A percentile compares a stretch with the other conserved stretches of the same genome.
These are phyloP conservation scores for Saussurea involucrata DNA, from an alignment of 129 eudicot species.

Conservation along the genomic window DNA sequence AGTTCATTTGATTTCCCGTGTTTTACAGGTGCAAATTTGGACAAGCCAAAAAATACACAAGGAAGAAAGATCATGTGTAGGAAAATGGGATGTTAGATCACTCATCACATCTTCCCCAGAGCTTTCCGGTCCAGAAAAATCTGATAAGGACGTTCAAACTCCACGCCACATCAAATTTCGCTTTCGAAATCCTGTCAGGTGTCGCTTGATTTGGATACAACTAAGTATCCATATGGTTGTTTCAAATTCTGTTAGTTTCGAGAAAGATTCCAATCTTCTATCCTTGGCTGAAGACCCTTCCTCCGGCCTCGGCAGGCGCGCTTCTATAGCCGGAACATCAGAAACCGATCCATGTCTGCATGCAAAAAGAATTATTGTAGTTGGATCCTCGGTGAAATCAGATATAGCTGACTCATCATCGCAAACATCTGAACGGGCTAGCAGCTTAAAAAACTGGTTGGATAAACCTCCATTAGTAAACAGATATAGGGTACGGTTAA, in stretches of 20 bases:
- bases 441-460: conserved; percentile 65
- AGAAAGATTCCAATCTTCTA: conserved; percentile 50
- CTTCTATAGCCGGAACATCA: conserved; percentile 66
- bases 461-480: conserved; percentile 62
- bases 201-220: conserved; percentile 81
- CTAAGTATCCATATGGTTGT: conserved; percentile 63
- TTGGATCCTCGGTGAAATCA: conserved; percentile 47
- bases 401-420: conserved; percentile 41
- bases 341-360: conserved; percentile 74
- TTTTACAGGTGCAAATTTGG: conserved; percentile 79
- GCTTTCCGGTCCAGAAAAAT: conserved; percentile 65
- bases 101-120: conserved; percentile 60
- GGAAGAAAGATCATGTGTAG: conserved; percentile 80
- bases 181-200: conserved; percentile 65
- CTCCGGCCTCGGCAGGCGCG: conserved; percentile 47
- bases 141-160: conserved; percentile 28
- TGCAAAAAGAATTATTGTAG: conserved; percentile 72
- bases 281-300: conserved; percentile 73
- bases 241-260: conserved; percentile 68
- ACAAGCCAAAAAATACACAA: conserved; percentile 69
- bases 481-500: conserved; percentile 67
- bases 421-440: conserved; percentile 49
- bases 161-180: conserved; percentile 76
- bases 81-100: conserved; percentile 82
- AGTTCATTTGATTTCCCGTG: background rate